Evolutionary conservation across 495 filamentous ascomycete species (phyloP), one percentile per base, ranked within the genome.

Genomic region (Pyrenula aspistea): DNA sequence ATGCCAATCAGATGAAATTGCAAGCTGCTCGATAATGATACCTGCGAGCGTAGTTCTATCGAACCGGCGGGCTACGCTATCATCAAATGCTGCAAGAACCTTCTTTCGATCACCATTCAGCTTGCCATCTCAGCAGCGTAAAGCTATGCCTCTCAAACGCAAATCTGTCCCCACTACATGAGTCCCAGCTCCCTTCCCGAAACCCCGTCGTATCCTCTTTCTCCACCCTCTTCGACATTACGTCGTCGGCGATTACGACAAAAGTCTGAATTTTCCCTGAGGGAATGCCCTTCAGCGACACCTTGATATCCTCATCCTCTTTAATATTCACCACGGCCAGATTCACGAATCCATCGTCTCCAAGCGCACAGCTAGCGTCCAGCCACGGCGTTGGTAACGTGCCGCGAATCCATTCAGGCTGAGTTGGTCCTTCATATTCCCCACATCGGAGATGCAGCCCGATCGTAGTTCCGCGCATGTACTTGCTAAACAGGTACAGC

Each of bases 391-490:
- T 83, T 54, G 85, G 82, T 63, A 86, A 72, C 2, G 79, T 73
- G 2, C 76, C 75, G 48, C 81, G 70, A 15, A 89, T 65, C 85
- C 85, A 89, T 36, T 64, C 67, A 10, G 87, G 85, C 48, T 77
- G 67, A 3, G 85, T 89, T 50, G 71, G 71, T 2, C 86, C 87
- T 54, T 76, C 73, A 62, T 87, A 90, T 3, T 74, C 74, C 0
- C 70, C 71, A 59, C 73, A 73, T 12, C 74, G 70, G 12, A 88
- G 76, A 69, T 89, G 81, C 24, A 78, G 67, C 10, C 74, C 77
- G 12, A 91, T 63, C 0, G 82, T 85, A 65, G 76, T 75, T 3
- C 87, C 87, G 23, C 84, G 79, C 87, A 90, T 91, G 61, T 83
- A 89, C 59, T 75, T 76, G 61, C 78, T 81, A 61, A 87, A 90